Evolutionary conservation across 257 asterid genomes (phyloP).

Genomic region (Euphrasia confusa): DNA sequence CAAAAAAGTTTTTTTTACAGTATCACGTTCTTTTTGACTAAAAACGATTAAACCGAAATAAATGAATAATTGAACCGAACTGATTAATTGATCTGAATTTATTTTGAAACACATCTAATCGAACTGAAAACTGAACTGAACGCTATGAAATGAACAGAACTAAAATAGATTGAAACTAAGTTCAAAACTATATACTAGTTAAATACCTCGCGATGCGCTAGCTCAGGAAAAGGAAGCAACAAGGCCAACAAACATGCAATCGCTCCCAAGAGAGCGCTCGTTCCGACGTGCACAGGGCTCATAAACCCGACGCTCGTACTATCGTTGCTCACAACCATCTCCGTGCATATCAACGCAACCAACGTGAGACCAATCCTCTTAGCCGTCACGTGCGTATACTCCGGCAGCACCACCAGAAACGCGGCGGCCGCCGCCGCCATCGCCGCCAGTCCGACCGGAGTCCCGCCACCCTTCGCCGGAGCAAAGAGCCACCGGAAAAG

Average conservation of each 20-base stretch:
- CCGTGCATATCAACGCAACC: constrained; percentile 36
- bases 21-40: too few relatives aligned
- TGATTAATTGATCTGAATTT: too few relatives aligned
- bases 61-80: too few relatives aligned
- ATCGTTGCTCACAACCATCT: constrained; percentile 28
- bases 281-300: constrained; percentile 47
- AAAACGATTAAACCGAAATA: too few relatives aligned
- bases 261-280: constrained; percentile 36
- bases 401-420: constrained; percentile 40
- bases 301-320: constrained; percentile 1
- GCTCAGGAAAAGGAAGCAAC: constrained; percentile 42
- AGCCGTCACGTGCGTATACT: constrained; percentile 32
- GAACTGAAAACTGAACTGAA: too few relatives aligned
- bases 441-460: constrained; percentile 31
- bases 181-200: too few relatives aligned
- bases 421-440: constrained; percentile 25
- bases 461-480: constrained; percentile 11
- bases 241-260: constrained; percentile 37
- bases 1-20: too few relatives aligned
- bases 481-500: constrained; percentile 24
- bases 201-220: constrained; percentile 40
- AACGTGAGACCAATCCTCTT: constrained; percentile 47
- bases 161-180: too few relatives aligned
- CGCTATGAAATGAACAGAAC: too few relatives aligned
- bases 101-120: too few relatives aligned